A percentile compares a stretch with the other conserved stretches of the same genome.
These are phyloP conservation scores for Backusella psychrophila DNA, from an alignment of 192 early-diverging fungal genomes.

Conservation along the genomic window DNA sequence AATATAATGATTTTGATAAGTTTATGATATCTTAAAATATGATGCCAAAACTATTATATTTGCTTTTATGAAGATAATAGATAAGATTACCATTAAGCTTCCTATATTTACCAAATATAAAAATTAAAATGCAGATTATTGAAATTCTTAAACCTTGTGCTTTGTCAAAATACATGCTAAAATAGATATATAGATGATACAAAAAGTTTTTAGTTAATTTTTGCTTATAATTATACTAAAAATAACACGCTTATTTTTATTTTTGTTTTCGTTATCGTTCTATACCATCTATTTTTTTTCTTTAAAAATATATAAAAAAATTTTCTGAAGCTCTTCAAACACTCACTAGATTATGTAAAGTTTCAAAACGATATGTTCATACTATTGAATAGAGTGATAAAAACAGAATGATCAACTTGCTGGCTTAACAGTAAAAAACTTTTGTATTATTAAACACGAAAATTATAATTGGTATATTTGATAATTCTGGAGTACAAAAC, in stretches of 20 bases:
- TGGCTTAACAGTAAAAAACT: not conserved
- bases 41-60: not conserved
- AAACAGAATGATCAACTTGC: not conserved
- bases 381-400: not conserved
- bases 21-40: not conserved
- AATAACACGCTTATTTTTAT: not conserved
- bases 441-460: not conserved
- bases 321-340: not conserved
- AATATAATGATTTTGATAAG: not conserved
- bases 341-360: not conserved
- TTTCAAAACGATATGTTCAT: not conserved
- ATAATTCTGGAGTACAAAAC: not conserved
- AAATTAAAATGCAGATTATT: not conserved
- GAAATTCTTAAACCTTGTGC: not conserved
- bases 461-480: not conserved
- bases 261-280: no score
- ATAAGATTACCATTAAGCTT: not conserved
- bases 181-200: not conserved
- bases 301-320: not conserved
- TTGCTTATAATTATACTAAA: not conserved
- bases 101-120: not conserved
- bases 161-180: slow-evolving; percentile 4
- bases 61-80: not conserved
- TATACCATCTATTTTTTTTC: no score
- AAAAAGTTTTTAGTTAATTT: not conserved